Evolutionary conservation across 2,329 filamentous ascomycete genomes (phyloP), one percentile per base, ranked within the genome.

Genomic region (Aspergillus sp.): DNA sequence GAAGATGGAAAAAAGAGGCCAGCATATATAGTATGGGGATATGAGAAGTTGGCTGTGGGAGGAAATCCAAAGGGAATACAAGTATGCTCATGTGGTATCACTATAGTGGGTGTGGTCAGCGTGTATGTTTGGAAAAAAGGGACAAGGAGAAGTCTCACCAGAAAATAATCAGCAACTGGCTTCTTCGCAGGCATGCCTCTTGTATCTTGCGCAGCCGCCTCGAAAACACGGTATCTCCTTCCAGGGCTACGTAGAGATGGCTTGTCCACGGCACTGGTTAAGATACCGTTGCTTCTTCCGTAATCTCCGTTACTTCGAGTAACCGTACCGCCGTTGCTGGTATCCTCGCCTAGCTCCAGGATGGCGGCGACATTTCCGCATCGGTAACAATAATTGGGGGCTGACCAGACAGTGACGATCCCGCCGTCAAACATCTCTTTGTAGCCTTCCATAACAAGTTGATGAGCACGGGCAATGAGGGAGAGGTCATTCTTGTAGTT

Each of bases 161-260:
- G 80, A 75, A 99, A 99, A 80, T 98, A 99, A 77, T 98, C 93
- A 14, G 92, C 92, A 53, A 96, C 91, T 3, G 95, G 95, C 77
- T 98, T 98, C 84, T 99, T 99, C 3, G 95, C 95, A 58, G 95
- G 95, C 95, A 99, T 99, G 4, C 95, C 95, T 67, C 95, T 84
- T 2, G 90, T 92, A 74, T 98, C 95, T 78, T 99, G 95, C 52
- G 95, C 93, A 54, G 95, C 95, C 0, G 95, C 95, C 70, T 98
- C 93, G 72, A 99, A 99, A 9, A 99, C 93, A 37, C 93, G 82
- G 77, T 99, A 99, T 65, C 95, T 82, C 68, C 95, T 84, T 3
- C 93, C 95, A 1, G 95, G 95, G 1, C 93, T 93, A 44, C 79
- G 70, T 37, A 80, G 75, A 39, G 82, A 72, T 73, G 79, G 57